Conservation (phyloP, 768 basidiomycete species). For the Cystoderma amianthinum region DNA sequence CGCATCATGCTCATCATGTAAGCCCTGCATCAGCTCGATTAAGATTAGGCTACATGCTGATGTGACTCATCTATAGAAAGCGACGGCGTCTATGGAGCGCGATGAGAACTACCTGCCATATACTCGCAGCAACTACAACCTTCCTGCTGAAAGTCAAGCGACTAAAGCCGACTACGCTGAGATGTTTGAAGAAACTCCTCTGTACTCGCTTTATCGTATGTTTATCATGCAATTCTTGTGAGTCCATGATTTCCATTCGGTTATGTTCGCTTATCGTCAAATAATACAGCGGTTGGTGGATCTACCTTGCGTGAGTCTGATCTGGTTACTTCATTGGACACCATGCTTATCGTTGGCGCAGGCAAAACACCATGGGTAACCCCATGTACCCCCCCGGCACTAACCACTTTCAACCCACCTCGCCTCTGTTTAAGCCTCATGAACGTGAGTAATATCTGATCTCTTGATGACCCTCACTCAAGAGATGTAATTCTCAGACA, state of each 20-base stretch:
- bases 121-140: conserved; percentile 28
- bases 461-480: conserved; percentile 6
- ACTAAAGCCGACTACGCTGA: conserved; percentile 37
- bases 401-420: conserved; percentile 32
- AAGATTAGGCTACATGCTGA: not conserved
- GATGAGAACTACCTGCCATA: conserved; percentile 73
- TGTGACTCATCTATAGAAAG: conserved; percentile 33
- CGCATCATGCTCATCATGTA: conserved; percentile 65
- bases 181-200: conserved; percentile 45
- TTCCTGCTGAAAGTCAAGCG: conserved; percentile 30
- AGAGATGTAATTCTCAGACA: conserved; percentile 21
- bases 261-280: conserved; percentile 20
- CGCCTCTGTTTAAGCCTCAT: conserved; percentile 31
- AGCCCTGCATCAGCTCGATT: conserved; percentile 5
- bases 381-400: conserved; percentile 41
- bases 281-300: conserved; percentile 25
- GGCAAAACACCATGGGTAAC: conserved; percentile 38
- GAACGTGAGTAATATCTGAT: conserved; percentile 25
- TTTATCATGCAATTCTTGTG: conserved; percentile 42
- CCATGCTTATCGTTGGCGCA: conserved; percentile 4
- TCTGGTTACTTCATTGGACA: not conserved
- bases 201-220: conserved; percentile 34
- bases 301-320: conserved; percentile 19
- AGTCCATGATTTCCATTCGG: conserved; percentile 41
- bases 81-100: conserved; percentile 67